A percentile compares a stretch with the other conserved stretches of the same genome.
Conservation (phyloP, 371 early-diverging fungal species). For the Mortierella sp. region DNA sequence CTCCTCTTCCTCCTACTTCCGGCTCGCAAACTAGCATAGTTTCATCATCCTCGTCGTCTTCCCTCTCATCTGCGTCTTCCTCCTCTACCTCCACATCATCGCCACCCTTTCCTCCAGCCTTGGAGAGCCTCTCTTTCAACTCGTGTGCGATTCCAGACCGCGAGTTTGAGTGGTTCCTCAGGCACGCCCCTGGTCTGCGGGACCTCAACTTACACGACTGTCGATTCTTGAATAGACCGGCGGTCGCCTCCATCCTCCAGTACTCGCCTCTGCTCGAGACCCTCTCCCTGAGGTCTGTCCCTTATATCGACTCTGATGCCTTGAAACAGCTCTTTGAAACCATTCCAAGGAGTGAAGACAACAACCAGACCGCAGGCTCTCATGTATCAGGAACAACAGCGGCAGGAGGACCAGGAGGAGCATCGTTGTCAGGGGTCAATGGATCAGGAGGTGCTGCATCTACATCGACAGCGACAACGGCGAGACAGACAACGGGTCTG, state of each 20-base stretch:
- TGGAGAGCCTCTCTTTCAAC: slow-evolving; percentile 31
- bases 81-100: slow-evolving; percentile 14
- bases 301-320: slow-evolving; percentile 9
- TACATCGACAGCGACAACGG: background rate
- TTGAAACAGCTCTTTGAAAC: slow-evolving; percentile 27
- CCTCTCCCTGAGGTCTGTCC: slow-evolving; percentile 35
- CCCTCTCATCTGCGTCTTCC: slow-evolving; percentile 22
- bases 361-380: background rate
- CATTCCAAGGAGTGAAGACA: background rate
- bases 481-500: slow-evolving; percentile 8
- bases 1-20: slow-evolving; percentile 3
- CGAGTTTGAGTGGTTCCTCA: slow-evolving; percentile 29
- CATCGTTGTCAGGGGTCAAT: background rate
- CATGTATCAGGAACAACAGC: background rate
- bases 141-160: slow-evolving; percentile 34
- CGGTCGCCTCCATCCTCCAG: slow-evolving; percentile 31
- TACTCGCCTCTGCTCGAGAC: slow-evolving; percentile 34
- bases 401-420: too few relatives aligned
- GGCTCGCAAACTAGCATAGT: too few relatives aligned
- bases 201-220: slow-evolving; percentile 42
- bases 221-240: slow-evolving; percentile 6
- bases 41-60: slow-evolving; percentile 21
- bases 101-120: background rate
- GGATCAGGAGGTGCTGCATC: slow-evolving; percentile 1
- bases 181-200: slow-evolving; percentile 18